These are phyloP conservation scores for Microthyrium microscopicum DNA, from an alignment of 2,329 filamentous ascomycete species.

Conservation along the genomic window DNA sequence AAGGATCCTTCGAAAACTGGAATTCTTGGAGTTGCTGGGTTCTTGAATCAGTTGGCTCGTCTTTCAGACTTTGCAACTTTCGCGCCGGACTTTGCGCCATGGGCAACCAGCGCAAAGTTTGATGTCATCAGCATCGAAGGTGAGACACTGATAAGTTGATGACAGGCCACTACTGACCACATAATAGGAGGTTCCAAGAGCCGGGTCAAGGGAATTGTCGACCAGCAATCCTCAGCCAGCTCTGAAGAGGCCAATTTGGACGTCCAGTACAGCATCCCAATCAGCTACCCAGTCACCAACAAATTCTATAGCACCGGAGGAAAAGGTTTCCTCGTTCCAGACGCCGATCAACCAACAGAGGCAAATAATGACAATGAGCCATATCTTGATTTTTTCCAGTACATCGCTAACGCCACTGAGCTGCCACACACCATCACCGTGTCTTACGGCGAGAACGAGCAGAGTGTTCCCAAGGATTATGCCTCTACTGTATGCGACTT, in stretches of 20 bases:
- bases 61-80: slow-evolving; percentile 6
- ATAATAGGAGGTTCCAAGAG: neutral
- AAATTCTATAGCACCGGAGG: slow-evolving; percentile 7
- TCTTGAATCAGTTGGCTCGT: slow-evolving; percentile 5
- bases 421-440: slow-evolving; percentile 21
- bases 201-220: neutral
- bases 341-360: slow-evolving; percentile 28
- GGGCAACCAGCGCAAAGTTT: slow-evolving; percentile 4
- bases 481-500: slow-evolving; percentile 22
- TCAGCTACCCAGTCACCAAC: slow-evolving; percentile 6
- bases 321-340: slow-evolving; percentile 23
- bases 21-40: slow-evolving; percentile 7
- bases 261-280: slow-evolving; percentile 6
- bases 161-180: neutral
- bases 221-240: neutral
- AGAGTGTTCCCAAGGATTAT: slow-evolving; percentile 20
- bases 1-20: slow-evolving; percentile 18
- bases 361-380: slow-evolving; percentile 31
- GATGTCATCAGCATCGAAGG: neutral
- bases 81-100: slow-evolving; percentile 4
- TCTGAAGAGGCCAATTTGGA: slow-evolving; percentile 9
- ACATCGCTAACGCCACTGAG: slow-evolving; percentile 16
- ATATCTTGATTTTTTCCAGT: slow-evolving; percentile 23
- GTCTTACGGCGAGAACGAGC: slow-evolving; percentile 25
- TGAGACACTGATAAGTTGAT: neutral